phyloP scores from a whole-genome alignment of 78 protist species.

The Capsaspora owczarzaki region DNA sequence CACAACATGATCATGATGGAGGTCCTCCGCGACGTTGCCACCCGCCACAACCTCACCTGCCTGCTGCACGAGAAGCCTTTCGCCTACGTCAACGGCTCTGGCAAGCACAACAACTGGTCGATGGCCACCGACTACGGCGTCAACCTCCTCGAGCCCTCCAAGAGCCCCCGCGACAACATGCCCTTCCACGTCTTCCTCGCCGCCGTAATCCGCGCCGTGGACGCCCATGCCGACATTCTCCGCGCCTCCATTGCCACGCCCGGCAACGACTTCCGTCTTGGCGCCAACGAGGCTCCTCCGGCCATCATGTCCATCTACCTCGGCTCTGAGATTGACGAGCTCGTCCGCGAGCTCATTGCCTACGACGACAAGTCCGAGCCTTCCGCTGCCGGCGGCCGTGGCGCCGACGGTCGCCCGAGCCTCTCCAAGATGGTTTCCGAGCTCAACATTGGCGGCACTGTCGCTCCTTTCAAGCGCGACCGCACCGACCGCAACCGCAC shows the following conservation, averaged over 20 bases:
- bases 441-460: background rate
- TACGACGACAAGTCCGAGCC: background rate
- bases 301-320: conserved; percentile 85
- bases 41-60: conserved; percentile 50
- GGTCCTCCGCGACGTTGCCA: conserved; percentile 33
- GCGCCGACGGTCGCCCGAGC: background rate
- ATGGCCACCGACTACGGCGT: conserved; percentile 34
- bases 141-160: conserved; percentile 63
- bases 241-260: conserved; percentile 61
- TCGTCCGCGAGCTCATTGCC: background rate
- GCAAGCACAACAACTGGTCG: conserved; percentile 83
- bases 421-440: background rate
- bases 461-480: conserved; percentile 52
- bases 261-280: conserved; percentile 89
- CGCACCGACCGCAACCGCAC: conserved; percentile 90
- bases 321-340: conserved; percentile 55
- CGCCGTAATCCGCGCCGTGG: conserved; percentile 51
- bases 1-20: conserved; percentile 84
- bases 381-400: background rate
- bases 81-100: conserved; percentile 79
- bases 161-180: conserved; percentile 31
- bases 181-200: conserved; percentile 53
- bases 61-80: conserved; percentile 92
- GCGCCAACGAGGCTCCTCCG: conserved; percentile 93
- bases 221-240: conserved; percentile 65